Percentiles rank a stretch among this genome's conserved stretches.
phyloP scores from a whole-genome alignment of 1,284 basidiomycete species.

The Paramarasmius palmivorus region DNA sequence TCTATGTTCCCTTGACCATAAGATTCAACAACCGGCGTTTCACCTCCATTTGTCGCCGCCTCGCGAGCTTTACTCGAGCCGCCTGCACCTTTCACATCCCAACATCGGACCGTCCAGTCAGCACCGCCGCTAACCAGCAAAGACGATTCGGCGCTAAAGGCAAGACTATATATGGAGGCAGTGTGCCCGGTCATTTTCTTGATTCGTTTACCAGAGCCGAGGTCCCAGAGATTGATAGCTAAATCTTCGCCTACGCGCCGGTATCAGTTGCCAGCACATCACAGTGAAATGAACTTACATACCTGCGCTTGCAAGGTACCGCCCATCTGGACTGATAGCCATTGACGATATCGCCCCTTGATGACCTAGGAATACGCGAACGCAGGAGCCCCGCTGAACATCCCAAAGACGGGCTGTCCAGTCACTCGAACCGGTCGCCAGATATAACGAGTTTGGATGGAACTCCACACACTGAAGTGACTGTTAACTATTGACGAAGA shows the following conservation, averaged over 20 bases:
- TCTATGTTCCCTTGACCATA: constrained; percentile 58
- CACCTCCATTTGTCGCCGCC: constrained; percentile 44
- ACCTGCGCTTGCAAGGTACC: constrained; percentile 91
- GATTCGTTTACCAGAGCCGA: constrained; percentile 88
- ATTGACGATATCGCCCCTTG: constrained; percentile 88
- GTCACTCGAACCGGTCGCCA: constrained; percentile 96
- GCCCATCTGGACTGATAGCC: constrained; percentile 91
- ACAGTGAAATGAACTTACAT: constrained; percentile 15
- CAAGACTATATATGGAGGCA: constrained; percentile 85
- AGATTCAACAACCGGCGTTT: constrained; percentile 30
- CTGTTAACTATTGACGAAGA: constrained; percentile 13
- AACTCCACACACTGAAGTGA: constrained; percentile 96
- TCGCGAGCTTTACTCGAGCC: constrained; percentile 59
- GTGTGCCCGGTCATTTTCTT: constrained; percentile 98
- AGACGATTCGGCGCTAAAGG: constrained; percentile 90
- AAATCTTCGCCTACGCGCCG: constrained; percentile 77
- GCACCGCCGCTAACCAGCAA: constrained; percentile 88
- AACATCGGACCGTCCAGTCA: constrained; percentile 95
- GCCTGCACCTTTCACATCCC: constrained; percentile 90
- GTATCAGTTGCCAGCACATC: constrained; percentile 9
- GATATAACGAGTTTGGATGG: constrained; percentile 96
- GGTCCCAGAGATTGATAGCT: constrained; percentile 94
- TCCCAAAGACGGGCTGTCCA: constrained; percentile 97
- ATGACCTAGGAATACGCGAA: constrained; percentile 96
- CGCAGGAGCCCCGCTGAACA: constrained; percentile 92